Percentiles rank a stretch among this genome's conserved stretches.
Evolutionary conservation across 148 eudicot species (phyloP).

Genomic region (Amaranthus cruentus): DNA sequence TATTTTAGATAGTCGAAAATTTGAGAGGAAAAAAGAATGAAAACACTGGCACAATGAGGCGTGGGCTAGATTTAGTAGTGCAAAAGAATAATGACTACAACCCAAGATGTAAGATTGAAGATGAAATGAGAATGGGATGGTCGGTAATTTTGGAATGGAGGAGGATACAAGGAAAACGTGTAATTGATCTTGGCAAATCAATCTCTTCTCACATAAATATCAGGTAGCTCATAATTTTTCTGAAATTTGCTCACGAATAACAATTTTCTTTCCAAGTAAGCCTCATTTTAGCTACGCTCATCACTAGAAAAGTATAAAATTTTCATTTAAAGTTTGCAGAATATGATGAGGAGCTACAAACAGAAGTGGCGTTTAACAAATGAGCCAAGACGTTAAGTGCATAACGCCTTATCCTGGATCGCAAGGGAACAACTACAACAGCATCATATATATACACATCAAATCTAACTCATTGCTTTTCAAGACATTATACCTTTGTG

Average conservation of each 20-base stretch:
- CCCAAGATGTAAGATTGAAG: not conserved
- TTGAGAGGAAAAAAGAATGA: too few relatives aligned
- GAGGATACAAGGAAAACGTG: too few relatives aligned
- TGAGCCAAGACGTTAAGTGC: not conserved
- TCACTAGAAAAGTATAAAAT: not conserved
- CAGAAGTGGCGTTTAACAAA: not conserved
- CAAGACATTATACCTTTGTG: conserved; percentile 47
- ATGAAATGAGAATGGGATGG: not conserved
- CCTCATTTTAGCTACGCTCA: not conserved
- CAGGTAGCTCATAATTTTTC: too few relatives aligned
- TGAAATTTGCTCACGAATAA: not conserved
- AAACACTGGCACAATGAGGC: too few relatives aligned
- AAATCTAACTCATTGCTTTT: not conserved
- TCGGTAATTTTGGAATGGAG: not conserved
- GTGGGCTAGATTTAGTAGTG: too few relatives aligned
- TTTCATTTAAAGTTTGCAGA: not conserved
- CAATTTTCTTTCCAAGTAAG: not conserved
- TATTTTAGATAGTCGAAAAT: too few relatives aligned
- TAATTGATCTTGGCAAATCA: too few relatives aligned
- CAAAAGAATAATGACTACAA: too few relatives aligned
- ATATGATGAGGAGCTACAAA: not conserved
- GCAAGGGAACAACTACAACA: not conserved
- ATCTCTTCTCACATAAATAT: too few relatives aligned
- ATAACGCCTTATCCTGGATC: not conserved
- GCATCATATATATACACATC: not conserved